Evolutionary conservation across 2,329 filamentous ascomycete species (phyloP), one percentile per base, ranked within the genome.

Genomic region (Diplocarpon rosae): DNA sequence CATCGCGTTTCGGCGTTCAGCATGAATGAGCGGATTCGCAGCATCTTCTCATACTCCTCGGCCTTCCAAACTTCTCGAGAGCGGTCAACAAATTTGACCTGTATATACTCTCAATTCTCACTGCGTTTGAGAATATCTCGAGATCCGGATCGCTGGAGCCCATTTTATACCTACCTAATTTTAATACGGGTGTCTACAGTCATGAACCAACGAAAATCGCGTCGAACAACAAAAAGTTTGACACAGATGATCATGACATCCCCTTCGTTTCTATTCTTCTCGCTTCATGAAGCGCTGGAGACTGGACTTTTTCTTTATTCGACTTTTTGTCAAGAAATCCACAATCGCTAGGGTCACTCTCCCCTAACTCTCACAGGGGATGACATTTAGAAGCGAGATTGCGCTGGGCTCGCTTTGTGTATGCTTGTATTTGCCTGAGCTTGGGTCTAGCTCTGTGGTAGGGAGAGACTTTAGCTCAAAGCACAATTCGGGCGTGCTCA

Each of bases 341-440:
- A 58, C 56, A 32, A 55, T 60, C 58, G 56, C 55, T 60, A 55
- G 57, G 59, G 57, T 59, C 48, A 58, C 58, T 56, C 56, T 55
- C 52, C 31, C 43, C 43, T 47, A 42, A 47, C 30, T 46, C 42
- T 46, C 38, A 24, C 17, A 29, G 45, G 42, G 43, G 43, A 40
- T 45, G 42, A 42, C 42, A 38, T 39, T 40, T 47, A 50, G 45
- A 48, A 39, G 48, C 46, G 46, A 47, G 32, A 46, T 34, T 53
- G 54, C 50, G 52, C 56, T 57, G 56, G 56, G 57, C 56, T 59
- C 55, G 49, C 46, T 42, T 43, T 55, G 49, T 54, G 40, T 52
- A 53, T 50, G 34, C 49, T 46, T 37, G 32, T 42, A 42, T 33
- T 24, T 42, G 32, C 33, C 40, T 12, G 39, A 30, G 32, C 27